Base-by-base conservation (phyloP, 2,329 filamentous ascomycete species). In the Cytospora paraplurivora region DNA sequence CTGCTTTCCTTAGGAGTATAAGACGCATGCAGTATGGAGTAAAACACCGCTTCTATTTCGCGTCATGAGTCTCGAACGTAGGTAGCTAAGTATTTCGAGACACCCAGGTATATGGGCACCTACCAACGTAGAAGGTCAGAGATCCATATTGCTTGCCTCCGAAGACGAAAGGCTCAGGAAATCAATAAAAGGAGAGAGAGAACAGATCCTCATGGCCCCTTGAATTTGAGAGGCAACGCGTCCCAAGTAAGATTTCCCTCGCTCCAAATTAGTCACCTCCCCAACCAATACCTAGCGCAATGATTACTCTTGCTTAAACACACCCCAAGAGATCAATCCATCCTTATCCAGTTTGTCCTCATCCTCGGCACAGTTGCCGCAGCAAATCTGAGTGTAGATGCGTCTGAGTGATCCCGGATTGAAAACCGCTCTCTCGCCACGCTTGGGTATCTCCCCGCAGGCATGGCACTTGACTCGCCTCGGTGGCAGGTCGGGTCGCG, bases 361-460 rank as follows among this genome's bases (percentile, higher is more conserved):
- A 1, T 17, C 13, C 41, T 21, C 11, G 2, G 63, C 41, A 12
- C 59, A 65, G 13, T 13, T 34, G 6, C 19, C 33, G 5, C 63
- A 65, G 47, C 55, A 58, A 2, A 55, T 15, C 51, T 65, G 55
- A 6, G 49, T 11, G 7, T 34, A 62, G 4, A 6, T 44, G 27
- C 37, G 47, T 11, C 7, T 3, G 2, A 55, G 12, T 2, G 17
- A 17, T 27, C 7, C 32, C 11, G 63, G 59, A 3, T 53, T 47
- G n/a, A 50, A 62, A 6, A 41, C 58, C 8, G 44, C 37, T 34
- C 12, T 17, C 21, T 58, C 19, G 11, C 54, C 27, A 21, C 35
- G 41, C 12, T 12, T 6, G 8, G 59, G 2, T 0, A 15, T 15
- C 21, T 11, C 13, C 0, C 50, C 55, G 13, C 63, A 65, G 4